Percentiles rank a stretch among this genome's conserved stretches.
These are phyloP conservation scores for Teunomyces funiuensis DNA, from an alignment of 805 yeast species.

Conservation along the genomic window DNA sequence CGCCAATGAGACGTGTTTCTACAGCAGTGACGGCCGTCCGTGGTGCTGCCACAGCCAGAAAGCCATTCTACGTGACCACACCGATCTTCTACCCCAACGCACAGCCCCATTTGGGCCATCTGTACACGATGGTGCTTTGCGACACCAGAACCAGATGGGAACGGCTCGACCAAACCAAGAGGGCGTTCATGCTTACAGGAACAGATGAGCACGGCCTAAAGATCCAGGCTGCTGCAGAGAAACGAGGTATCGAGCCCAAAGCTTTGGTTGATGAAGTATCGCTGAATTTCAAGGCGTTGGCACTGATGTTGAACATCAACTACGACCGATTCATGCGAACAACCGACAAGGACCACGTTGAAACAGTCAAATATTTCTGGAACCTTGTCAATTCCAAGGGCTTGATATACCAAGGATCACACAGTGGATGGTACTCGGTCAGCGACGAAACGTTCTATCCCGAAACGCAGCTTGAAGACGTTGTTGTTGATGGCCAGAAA, in stretches of 20 bases:
- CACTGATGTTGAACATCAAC: conserved; percentile 53
- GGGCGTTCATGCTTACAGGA: conserved; percentile 73
- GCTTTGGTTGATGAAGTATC: conserved; percentile 72
- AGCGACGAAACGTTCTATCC: conserved; percentile 95
- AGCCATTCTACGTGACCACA: conserved; percentile 64
- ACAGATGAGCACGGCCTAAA: conserved; percentile 97
- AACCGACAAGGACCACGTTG: conserved; percentile 77
- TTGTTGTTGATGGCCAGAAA: conserved; percentile 24
- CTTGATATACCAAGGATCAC: conserved; percentile 76
- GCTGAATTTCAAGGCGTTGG: conserved; percentile 61
- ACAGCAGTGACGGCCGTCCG: neutral
- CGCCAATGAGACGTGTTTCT: neutral
- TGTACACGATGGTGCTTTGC: conserved; percentile 81
- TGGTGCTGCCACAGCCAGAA: conserved; percentile 7
- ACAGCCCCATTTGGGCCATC: conserved; percentile 88
- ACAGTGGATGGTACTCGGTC: conserved; percentile 91
- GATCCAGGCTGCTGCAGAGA: conserved; percentile 81
- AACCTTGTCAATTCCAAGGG: conserved; percentile 54
- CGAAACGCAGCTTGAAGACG: conserved; percentile 62
- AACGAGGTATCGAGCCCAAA: conserved; percentile 49
- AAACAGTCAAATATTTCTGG: conserved; percentile 74
- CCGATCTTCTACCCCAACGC: conserved; percentile 98
- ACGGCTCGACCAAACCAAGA: conserved; percentile 29
- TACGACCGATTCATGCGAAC: conserved; percentile 86
- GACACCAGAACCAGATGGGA: conserved; percentile 82